Base-by-base conservation (phyloP, 495 filamentous ascomycete genomes). In the Talaromyces ruber region DNA sequence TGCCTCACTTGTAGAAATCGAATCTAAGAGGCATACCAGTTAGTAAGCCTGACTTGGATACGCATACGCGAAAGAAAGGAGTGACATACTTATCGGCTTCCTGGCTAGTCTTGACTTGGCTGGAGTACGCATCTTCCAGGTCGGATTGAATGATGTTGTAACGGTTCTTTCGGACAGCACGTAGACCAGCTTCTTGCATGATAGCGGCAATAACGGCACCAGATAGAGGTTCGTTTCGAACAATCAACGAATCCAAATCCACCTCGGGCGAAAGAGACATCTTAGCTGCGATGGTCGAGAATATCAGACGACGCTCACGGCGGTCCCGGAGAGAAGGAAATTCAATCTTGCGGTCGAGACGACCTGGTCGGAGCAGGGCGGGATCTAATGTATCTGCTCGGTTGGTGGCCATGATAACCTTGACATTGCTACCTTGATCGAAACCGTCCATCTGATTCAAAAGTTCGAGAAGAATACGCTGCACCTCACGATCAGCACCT, bases 371-470 rank as follows among this genome's bases (percentile, higher is more conserved):
- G 53, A 98, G 84, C 66, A 98, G 77, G 12, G 94, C 94, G 4
- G 94, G 94, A 70, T 98, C 94, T 57, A 98, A 81, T 14, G 95
- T 98, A 69, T 98, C 94, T 55, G 94, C 95, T 66, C 94, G 86
- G 79, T 98, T 98, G 64, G 94, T 98, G 61, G 94, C 94, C 94
- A 98, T 98, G 79, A 98, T 98, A 69, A 98, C 94, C 77, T 98
- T 98, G 73, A 98, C 95, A 71, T 98, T 98, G 76, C 91, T 89
- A 2, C 92, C 93, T 73, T 98, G 94, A 73, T 98, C 94, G 77
- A 98, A 98, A 64, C 94, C 94, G 75, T 98, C 94, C 94, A 98
- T 98, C 76, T 98, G 94, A 78, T 98, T 98, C 62, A 98, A 86
- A 63, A 98, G 80, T 73, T 98, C 94, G 60, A 98, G 85, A 62